Conservation (phyloP, 495 filamentous ascomycete genomes). For the Talaromyces liani region DNA sequence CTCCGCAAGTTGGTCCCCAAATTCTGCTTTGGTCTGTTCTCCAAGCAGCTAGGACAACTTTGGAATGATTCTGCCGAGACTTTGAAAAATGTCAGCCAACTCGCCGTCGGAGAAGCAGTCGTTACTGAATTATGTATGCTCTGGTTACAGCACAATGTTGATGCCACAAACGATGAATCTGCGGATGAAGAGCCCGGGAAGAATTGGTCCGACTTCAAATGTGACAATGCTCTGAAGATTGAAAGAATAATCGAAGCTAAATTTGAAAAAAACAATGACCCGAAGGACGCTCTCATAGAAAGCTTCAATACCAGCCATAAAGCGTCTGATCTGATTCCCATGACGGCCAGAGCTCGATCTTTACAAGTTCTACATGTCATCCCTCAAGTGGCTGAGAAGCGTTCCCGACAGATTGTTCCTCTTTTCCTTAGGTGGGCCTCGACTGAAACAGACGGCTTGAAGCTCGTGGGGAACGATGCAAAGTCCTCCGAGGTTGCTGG, state of each 20-base stretch:
- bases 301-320: constrained; percentile 30
- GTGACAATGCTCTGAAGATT: constrained; percentile 60
- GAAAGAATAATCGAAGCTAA: constrained; percentile 33
- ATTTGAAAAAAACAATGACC: constrained; percentile 18
- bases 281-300: constrained; percentile 17
- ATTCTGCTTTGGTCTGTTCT: constrained; percentile 85
- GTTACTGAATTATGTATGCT: constrained; percentile 67
- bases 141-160: constrained; percentile 58
- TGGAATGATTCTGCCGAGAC: constrained; percentile 78
- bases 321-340: constrained; percentile 25
- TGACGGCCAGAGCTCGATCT: constrained; percentile 61
- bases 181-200: constrained; percentile 13
- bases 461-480: constrained; percentile 9
- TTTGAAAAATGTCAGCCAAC: constrained; percentile 66
- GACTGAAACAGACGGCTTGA: constrained; percentile 37
- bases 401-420: constrained; percentile 76
- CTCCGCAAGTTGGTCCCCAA: constrained; percentile 64
- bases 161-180: constrained; percentile 16
- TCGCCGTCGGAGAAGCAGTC: constrained; percentile 60
- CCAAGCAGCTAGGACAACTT: constrained; percentile 68
- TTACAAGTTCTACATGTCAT: constrained; percentile 67
- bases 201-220: constrained; percentile 60
- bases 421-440: constrained; percentile 72
- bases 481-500: constrained; percentile 18
- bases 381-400: constrained; percentile 74